These are phyloP conservation scores for Halenospora varia DNA, from an alignment of 495 filamentous ascomycete species.

Conservation along the genomic window DNA sequence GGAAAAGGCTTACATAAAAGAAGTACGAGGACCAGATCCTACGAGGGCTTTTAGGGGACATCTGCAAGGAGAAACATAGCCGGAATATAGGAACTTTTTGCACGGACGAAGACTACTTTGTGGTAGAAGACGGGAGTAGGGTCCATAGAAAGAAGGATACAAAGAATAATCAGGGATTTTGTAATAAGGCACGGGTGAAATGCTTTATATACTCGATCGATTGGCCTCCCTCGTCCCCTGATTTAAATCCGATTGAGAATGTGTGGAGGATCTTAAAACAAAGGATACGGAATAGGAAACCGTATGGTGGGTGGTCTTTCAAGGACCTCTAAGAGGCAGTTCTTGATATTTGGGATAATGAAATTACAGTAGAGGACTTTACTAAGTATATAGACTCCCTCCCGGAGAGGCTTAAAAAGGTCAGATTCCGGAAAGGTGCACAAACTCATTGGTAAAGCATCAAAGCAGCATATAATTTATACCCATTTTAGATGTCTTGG, in stretches of 20 bases:
- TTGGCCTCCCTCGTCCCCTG: constrained; percentile 8
- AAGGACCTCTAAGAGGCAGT: constrained; percentile 8
- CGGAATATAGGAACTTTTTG: too few relatives aligned
- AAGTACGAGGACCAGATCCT: too few relatives aligned
- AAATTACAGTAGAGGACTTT: constrained; percentile 4
- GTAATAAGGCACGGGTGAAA: constrained; percentile 7
- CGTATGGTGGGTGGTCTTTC: too few relatives aligned
- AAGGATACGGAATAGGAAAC: constrained; percentile 1
- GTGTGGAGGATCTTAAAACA: constrained; percentile 12
- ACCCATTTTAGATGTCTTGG: constrained; percentile 9
- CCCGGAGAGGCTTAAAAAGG: constrained; percentile 8
- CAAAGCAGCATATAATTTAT: constrained; percentile 17
- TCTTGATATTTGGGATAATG: constrained; percentile 13
- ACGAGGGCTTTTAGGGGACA: too few relatives aligned
- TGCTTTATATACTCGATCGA: constrained; percentile 11
- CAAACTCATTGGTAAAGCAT: constrained; percentile 11
- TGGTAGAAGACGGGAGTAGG: not conserved
- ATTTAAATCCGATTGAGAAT: too few relatives aligned
- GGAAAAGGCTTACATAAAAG: too few relatives aligned
- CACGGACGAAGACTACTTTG: too few relatives aligned
- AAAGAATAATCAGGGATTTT: not conserved
- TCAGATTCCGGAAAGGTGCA: too few relatives aligned
- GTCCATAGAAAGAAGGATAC: constrained; percentile 5
- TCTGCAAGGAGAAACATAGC: too few relatives aligned
- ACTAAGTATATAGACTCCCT: constrained; percentile 14